Percentiles rank a stretch among this genome's conserved stretches.
Evolutionary conservation across 2,329 filamentous ascomycete species (phyloP).

Genomic region (Blastomyces gilchristii): DNA sequence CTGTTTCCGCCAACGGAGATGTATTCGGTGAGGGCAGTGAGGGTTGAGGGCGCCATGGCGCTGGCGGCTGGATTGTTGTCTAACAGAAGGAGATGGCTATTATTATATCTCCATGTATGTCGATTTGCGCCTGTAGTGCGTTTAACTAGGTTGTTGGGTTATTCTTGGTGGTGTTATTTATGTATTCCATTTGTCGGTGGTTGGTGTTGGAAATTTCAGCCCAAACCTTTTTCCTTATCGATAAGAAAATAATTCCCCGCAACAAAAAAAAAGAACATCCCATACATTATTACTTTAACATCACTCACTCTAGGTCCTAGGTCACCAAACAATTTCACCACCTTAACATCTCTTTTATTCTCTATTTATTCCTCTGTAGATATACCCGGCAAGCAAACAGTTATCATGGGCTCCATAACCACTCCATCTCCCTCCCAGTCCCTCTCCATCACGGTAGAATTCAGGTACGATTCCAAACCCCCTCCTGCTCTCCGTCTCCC

Average conservation of each 20-base stretch:
- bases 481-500: slow-evolving; percentile 6
- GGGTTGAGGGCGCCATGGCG: not conserved
- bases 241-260: slow-evolving; percentile 22
- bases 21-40: slow-evolving; percentile 32
- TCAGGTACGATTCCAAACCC: slow-evolving; percentile 45
- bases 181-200: not conserved
- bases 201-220: slow-evolving; percentile 15
- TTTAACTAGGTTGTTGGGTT: not conserved
- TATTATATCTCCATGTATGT: not conserved
- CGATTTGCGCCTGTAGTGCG: not conserved
- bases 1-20: slow-evolving; percentile 80
- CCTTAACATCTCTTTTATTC: not conserved
- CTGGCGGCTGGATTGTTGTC: not conserved
- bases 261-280: not conserved
- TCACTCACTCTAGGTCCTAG: not conserved
- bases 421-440: not conserved
- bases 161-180: too few species aligned
- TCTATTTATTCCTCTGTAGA: not conserved
- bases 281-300: too few species aligned
- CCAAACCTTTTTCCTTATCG: slow-evolving; percentile 26
- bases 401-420: not conserved
- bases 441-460: slow-evolving; percentile 60
- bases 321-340: not conserved
- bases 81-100: not conserved
- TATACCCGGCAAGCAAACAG: not conserved